These are phyloP conservation scores for Byssoonygena ceratinophila DNA, from an alignment of 2,329 filamentous ascomycete species.

Conservation along the genomic window DNA sequence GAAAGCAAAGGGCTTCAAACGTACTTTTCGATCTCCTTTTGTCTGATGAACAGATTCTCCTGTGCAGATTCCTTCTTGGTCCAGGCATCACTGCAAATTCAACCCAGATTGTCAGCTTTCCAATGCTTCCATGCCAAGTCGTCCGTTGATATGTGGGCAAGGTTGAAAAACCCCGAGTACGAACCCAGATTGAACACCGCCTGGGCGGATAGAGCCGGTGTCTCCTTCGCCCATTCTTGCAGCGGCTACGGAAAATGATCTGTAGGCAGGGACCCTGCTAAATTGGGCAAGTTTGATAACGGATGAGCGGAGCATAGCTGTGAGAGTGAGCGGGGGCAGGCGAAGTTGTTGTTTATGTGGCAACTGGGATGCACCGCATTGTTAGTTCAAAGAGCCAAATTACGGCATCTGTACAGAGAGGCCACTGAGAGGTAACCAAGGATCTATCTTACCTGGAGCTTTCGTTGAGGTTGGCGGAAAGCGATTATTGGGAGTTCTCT, in stretches of 20 bases:
- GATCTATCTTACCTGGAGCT: slow-evolving; percentile 1
- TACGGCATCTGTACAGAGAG: no score
- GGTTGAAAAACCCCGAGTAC: slow-evolving; percentile 13
- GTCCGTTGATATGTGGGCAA: neutral
- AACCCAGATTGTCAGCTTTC: slow-evolving; percentile 2
- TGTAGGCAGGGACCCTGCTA: slow-evolving; percentile 39
- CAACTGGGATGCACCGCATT: neutral
- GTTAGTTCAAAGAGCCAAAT: neutral
- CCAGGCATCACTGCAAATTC: slow-evolving; percentile 65
- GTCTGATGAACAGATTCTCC: slow-evolving; percentile 74
- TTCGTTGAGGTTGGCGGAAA: neutral
- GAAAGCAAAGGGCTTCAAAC: slow-evolving; percentile 17
- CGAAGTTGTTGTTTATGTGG: neutral
- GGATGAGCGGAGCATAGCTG: slow-evolving; percentile 58
- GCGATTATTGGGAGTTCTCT: neutral
- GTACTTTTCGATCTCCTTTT: slow-evolving; percentile 80
- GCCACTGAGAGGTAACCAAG: neutral
- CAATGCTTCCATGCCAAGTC: neutral
- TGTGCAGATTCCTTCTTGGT: slow-evolving; percentile 78
- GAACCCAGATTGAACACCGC: slow-evolving; percentile 30
- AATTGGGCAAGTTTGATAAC: slow-evolving; percentile 50
- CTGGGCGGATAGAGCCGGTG: slow-evolving; percentile 43
- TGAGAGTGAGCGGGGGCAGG: neutral
- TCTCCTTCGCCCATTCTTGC: slow-evolving; percentile 60
- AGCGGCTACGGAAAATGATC: slow-evolving; percentile 54